These are phyloP conservation scores for Phragmites australis DNA, from an alignment of 176 grass and related monocot genomes.

Conservation along the genomic window DNA sequence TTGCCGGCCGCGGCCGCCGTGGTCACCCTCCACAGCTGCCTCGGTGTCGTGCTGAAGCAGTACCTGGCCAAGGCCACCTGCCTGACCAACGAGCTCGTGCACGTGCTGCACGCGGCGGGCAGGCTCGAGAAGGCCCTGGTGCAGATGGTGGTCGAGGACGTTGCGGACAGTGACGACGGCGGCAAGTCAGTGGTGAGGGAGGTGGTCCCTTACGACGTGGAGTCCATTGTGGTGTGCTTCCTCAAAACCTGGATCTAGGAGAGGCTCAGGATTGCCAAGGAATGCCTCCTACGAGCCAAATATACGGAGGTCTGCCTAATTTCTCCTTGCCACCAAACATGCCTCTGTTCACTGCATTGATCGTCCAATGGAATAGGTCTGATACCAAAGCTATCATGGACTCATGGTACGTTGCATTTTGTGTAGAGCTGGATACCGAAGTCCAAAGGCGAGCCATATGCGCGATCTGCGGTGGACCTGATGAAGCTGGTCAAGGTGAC, in stretches of 20 bases:
- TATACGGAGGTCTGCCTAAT: conserved; percentile 67
- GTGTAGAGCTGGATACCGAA: conserved; percentile 80
- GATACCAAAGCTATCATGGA: not conserved
- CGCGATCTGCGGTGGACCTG: conserved; percentile 78
- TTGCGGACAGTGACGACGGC: conserved; percentile 56
- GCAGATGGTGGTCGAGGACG: conserved; percentile 68
- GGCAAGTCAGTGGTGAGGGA: conserved; percentile 53
- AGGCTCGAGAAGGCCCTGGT: conserved; percentile 74
- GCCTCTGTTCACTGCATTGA: not conserved
- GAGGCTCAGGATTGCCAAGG: conserved; percentile 62
- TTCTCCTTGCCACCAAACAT: not conserved
- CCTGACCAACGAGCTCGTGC: conserved; percentile 79
- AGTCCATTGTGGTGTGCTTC: conserved; percentile 58
- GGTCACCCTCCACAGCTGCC: conserved; percentile 71
- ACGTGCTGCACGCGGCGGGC: conserved; percentile 72
- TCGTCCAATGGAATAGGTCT: not conserved
- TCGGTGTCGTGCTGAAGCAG: conserved; percentile 79
- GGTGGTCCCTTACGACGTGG: conserved; percentile 72
- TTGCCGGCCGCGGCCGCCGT: conserved; percentile 55
- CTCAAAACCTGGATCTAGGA: conserved; percentile 81
- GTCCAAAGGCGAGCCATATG: conserved; percentile 67
- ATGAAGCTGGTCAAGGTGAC: conserved; percentile 83
- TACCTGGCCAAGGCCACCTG: conserved; percentile 53
- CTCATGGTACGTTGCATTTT: not conserved
- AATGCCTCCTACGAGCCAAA: conserved; percentile 68